These are phyloP conservation scores for Tephrocybe sp. DNA, from an alignment of 768 basidiomycete species.

Conservation along the genomic window DNA sequence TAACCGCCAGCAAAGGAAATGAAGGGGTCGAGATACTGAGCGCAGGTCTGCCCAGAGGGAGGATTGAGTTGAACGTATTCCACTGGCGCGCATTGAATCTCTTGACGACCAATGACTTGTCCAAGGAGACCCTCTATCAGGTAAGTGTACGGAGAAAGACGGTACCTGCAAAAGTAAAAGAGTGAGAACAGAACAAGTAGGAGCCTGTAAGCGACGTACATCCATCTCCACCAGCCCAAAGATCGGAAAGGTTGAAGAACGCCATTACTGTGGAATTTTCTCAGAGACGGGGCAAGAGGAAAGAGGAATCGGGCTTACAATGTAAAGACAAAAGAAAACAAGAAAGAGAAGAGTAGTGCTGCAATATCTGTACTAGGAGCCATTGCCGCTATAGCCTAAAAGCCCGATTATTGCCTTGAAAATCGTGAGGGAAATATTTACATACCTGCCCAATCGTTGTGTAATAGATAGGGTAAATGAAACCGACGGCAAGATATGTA, in stretches of 20 bases:
- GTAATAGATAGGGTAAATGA: slow-evolving; percentile 61
- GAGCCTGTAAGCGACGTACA: slow-evolving; percentile 36
- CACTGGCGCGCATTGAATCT: slow-evolving; percentile 51
- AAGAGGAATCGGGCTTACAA: slow-evolving; percentile 39
- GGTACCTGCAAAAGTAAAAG: slow-evolving; percentile 20
- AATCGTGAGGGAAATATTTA: too few species aligned
- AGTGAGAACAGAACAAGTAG: background rate
- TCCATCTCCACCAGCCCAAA: slow-evolving; percentile 70
- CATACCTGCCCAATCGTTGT: slow-evolving; percentile 53
- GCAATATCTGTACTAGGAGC: slow-evolving; percentile 55
- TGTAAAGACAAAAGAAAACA: slow-evolving; percentile 57
- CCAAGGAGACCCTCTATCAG: slow-evolving; percentile 47
- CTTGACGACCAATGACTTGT: slow-evolving; percentile 47
- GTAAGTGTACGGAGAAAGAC: slow-evolving; percentile 48
- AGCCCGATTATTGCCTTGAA: slow-evolving; percentile 34
- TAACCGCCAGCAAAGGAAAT: slow-evolving; percentile 55
- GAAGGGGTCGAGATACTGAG: slow-evolving; percentile 46
- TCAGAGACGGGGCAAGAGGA: background rate
- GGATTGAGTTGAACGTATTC: slow-evolving; percentile 62
- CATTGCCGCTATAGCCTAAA: slow-evolving; percentile 56
- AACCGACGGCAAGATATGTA: slow-evolving; percentile 51
- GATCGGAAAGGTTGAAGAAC: slow-evolving; percentile 61
- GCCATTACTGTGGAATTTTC: slow-evolving; percentile 41
- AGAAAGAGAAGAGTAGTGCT: slow-evolving; percentile 47
- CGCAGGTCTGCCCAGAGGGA: slow-evolving; percentile 56